Evolutionary conservation across 148 eudicot species (phyloP).

Genomic region (Chenopodium formosanum): DNA sequence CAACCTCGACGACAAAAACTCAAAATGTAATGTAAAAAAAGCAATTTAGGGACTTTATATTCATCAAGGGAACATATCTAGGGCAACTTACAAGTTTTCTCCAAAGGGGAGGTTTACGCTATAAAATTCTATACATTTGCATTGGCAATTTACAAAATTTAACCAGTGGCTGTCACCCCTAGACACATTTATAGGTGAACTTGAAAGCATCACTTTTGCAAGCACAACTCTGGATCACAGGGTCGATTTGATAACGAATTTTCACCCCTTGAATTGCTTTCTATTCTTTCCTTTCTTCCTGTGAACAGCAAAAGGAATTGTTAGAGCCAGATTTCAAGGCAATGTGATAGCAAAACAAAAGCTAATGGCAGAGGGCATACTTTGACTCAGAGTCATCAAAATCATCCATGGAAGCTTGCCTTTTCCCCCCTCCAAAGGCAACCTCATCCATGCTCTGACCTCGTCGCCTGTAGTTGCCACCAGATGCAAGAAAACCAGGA

Average conservation of each 20-base stretch:
- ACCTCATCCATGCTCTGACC: conserved; percentile 97
- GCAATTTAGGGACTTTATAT: not conserved
- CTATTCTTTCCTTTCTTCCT: conserved; percentile 33
- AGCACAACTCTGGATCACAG: not conserved
- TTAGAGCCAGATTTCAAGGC: not conserved
- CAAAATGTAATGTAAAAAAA: not conserved
- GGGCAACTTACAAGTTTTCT: conserved; percentile 1
- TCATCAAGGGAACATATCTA: not conserved
- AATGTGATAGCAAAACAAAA: not conserved
- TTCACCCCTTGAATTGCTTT: conserved; percentile 23
- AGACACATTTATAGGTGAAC: not conserved
- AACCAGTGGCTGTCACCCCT: not conserved
- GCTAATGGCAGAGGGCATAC: conserved; percentile 24
- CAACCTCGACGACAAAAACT: not conserved
- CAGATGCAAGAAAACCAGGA: conserved; percentile 75
- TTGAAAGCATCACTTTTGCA: not conserved
- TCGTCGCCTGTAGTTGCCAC: conserved; percentile 74
- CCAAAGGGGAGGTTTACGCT: conserved; percentile 1
- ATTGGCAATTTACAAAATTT: conserved; percentile 17
- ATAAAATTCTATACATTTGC: conserved; percentile 12
- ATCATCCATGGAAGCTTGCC: conserved; percentile 27
- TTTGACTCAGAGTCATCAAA: conserved; percentile 37
- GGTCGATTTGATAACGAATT: not conserved
- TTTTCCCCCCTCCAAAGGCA: conserved; percentile 52
- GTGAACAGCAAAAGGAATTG: not conserved